A percentile compares a stretch with the other conserved stretches of the same genome.
Conservation (phyloP, 106 monocot genomes). For the Dendrobium nobile region DNA sequence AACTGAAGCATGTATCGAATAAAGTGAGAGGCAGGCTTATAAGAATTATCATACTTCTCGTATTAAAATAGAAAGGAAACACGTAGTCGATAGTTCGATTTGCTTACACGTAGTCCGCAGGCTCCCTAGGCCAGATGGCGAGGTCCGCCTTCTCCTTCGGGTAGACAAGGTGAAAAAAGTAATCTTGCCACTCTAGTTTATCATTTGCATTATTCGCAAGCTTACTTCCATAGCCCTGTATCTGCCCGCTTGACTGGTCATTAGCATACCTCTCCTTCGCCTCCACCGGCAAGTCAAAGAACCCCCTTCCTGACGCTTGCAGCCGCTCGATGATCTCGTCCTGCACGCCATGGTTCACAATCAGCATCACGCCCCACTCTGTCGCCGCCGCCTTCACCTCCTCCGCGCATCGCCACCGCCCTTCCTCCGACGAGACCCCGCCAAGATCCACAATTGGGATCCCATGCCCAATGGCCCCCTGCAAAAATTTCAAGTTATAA, state of each 20-base stretch:
- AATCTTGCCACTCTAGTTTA: constrained; percentile 81
- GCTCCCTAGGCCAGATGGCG: constrained; percentile 60
- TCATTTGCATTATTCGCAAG: constrained; percentile 68
- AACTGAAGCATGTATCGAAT: too few relatives aligned
- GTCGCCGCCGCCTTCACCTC: constrained; percentile 42
- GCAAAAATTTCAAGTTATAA: too few relatives aligned
- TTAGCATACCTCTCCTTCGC: constrained; percentile 84
- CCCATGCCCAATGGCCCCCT: constrained; percentile 19
- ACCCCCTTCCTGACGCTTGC: constrained; percentile 38
- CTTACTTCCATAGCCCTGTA: constrained; percentile 84
- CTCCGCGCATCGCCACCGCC: constrained; percentile 35
- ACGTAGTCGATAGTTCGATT: too few relatives aligned
- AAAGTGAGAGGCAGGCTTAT: too few relatives aligned
- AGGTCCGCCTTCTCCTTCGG: constrained; percentile 50
- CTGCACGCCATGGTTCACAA: constrained; percentile 64
- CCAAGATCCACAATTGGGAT: constrained; percentile 58
- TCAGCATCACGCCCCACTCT: constrained; percentile 86
- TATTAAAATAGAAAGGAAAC: too few relatives aligned
- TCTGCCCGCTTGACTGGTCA: constrained; percentile 57
- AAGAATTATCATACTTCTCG: too few relatives aligned
- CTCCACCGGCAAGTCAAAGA: constrained; percentile 68
- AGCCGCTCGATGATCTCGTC: constrained; percentile 43
- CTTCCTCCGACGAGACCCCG: constrained; percentile 27
- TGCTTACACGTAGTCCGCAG: constrained; percentile 47
- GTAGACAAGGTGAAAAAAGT: constrained; percentile 84